Evolutionary conservation across 306 rosid species (phyloP).

Genomic region (Prunus dulcis): DNA sequence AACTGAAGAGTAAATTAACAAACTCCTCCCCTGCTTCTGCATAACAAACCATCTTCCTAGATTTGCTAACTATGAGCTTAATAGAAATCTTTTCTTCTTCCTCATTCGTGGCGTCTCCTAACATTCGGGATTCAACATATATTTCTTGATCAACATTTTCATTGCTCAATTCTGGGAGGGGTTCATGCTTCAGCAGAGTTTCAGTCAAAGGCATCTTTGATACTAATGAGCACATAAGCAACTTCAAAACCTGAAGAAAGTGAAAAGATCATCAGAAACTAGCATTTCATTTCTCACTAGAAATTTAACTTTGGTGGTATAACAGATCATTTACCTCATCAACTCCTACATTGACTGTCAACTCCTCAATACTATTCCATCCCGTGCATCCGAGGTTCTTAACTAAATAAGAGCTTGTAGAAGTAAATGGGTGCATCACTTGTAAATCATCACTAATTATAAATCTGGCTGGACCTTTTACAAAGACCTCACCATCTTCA

Average conservation of each 20-base stretch:
- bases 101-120: background rate
- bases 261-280: background rate
- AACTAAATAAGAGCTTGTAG: background rate
- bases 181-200: conserved; percentile 4
- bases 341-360: background rate
- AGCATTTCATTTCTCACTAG: background rate
- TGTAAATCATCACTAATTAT: background rate
- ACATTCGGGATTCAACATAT: background rate
- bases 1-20: conserved; percentile 14
- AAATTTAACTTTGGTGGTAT: too few species aligned
- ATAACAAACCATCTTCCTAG: conserved; percentile 11
- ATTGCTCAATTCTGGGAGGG: background rate
- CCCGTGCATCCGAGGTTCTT: background rate
- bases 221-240: conserved; percentile 1
- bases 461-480: background rate
- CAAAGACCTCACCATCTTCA: conserved; percentile 1
- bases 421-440: background rate
- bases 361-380: background rate
- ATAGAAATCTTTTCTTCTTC: background rate
- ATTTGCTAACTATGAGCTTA: conserved; percentile 12
- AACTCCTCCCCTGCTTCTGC: conserved; percentile 14
- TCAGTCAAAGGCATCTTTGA: conserved; percentile 14
- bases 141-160: too few species aligned
- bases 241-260: background rate
- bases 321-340: conserved; percentile 4